Conservation (phyloP, 2,329 filamentous ascomycete genomes). For the Rhynchosporium graminicola region DNA sequence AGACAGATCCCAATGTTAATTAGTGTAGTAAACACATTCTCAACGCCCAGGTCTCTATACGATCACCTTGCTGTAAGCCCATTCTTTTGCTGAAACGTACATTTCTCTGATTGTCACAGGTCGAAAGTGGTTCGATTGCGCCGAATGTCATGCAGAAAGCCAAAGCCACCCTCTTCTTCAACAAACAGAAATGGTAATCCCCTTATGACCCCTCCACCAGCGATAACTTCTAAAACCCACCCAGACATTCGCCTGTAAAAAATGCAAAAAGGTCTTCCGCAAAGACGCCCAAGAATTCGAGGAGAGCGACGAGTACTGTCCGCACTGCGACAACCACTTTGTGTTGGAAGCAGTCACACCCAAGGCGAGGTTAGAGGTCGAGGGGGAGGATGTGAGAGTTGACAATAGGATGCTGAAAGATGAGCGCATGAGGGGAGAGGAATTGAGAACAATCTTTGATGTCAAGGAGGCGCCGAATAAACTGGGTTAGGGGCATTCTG, state of each 20-base stretch:
- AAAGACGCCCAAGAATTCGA: conserved; percentile 93
- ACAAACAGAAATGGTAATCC: conserved; percentile 72
- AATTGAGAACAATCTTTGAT: conserved; percentile 70
- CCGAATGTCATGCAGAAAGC: conserved; percentile 85
- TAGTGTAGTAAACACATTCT: conserved; percentile 85
- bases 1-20: conserved; percentile 20
- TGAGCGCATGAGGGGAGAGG: conserved; percentile 66
- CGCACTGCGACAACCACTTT: conserved; percentile 98
- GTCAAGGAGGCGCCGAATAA: conserved; percentile 73
- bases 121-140: conserved; percentile 98
- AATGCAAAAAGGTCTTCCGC: conserved; percentile 97
- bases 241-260: conserved; percentile 87
- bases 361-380: conserved; percentile 79
- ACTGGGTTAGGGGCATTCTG: conserved; percentile 59
- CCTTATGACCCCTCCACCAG: conserved; percentile 12
- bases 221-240: not conserved
- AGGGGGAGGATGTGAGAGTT: conserved; percentile 85
- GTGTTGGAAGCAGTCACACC: conserved; percentile 86
- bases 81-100: not conserved
- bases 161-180: conserved; percentile 77
- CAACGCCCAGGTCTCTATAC: conserved; percentile 96
- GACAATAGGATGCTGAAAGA: conserved; percentile 93
- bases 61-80: conserved; percentile 88
- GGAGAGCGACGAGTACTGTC: conserved; percentile 97
- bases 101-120: conserved; percentile 49